Conservation (phyloP, 768 basidiomycete species). For the Rubroboletus satanas region DNA sequence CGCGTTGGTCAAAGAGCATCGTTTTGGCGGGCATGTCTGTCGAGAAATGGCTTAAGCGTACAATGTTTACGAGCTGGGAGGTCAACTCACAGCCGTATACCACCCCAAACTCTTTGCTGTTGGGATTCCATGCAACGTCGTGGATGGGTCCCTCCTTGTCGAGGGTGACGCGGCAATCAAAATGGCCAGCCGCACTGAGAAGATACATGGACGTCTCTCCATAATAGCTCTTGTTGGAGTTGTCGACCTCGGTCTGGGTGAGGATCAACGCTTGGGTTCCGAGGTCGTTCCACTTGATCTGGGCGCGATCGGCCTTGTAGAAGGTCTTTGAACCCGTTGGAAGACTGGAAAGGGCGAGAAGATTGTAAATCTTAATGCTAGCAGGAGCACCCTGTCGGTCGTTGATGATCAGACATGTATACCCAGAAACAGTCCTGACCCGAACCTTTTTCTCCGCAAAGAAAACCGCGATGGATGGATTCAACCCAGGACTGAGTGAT, state of each 20-base stretch:
- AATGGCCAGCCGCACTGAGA: conserved; percentile 87
- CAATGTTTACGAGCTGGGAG: not conserved
- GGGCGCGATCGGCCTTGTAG: conserved; percentile 90
- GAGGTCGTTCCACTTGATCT: conserved; percentile 94
- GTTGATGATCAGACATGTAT: not conserved
- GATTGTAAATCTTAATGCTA: conserved; percentile 76
- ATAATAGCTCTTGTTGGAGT: conserved; percentile 96
- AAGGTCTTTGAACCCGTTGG: conserved; percentile 90
- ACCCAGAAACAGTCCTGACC: not conserved
- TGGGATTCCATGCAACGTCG: conserved; percentile 94
- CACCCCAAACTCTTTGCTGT: conserved; percentile 94
- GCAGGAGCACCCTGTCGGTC: conserved; percentile 74
- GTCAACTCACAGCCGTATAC: conserved; percentile 86
- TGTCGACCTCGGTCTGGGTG: conserved; percentile 96
- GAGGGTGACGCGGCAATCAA: conserved; percentile 81
- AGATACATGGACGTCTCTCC: conserved; percentile 96
- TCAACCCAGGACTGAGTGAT: conserved; percentile 76
- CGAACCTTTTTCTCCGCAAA: conserved; percentile 88
- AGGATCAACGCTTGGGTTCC: conserved; percentile 90
- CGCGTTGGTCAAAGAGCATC: conserved; percentile 87
- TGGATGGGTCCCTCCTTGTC: conserved; percentile 98
- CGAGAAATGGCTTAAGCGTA: not conserved
- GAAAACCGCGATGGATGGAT: conserved; percentile 89
- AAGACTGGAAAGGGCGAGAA: conserved; percentile 53
- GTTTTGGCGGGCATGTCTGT: conserved; percentile 94